phyloP scores from a whole-genome alignment of 345 rosid species.

The Pugionium dolabratum region DNA sequence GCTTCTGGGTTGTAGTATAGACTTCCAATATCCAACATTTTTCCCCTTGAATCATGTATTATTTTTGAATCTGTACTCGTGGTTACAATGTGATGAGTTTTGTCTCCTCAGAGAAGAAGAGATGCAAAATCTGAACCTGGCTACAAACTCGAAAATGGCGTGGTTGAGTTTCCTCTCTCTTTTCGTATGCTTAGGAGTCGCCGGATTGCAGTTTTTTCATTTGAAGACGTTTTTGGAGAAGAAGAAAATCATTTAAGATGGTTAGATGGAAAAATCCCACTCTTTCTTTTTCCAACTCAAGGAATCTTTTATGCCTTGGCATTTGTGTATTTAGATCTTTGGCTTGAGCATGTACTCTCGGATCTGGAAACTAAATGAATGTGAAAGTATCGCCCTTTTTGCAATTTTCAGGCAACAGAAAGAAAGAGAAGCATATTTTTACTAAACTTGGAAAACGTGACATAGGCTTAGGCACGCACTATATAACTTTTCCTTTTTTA shows the following conservation, averaged over 20 bases:
- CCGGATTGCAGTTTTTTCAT: slow-evolving; percentile 76
- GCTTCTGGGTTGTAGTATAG: background rate
- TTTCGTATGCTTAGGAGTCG: slow-evolving; percentile 75
- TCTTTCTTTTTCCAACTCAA: slow-evolving; percentile 21
- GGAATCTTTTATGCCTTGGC: slow-evolving; percentile 29
- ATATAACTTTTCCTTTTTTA: too few species aligned
- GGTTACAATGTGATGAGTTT: slow-evolving; percentile 5
- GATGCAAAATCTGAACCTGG: slow-evolving; percentile 73
- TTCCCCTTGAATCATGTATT: background rate
- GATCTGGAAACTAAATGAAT: background rate
- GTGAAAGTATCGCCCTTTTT: slow-evolving; percentile 7
- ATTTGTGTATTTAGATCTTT: slow-evolving; percentile 25
- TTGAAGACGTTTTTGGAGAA: slow-evolving; percentile 85
- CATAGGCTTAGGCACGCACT: too few species aligned
- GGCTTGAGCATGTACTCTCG: slow-evolving; percentile 11
- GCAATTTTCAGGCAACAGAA: background rate
- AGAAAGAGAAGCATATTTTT: too few species aligned
- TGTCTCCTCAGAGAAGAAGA: slow-evolving; percentile 64
- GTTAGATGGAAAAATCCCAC: slow-evolving; percentile 23
- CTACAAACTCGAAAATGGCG: slow-evolving; percentile 70
- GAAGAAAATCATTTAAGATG: slow-evolving; percentile 72
- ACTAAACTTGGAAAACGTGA: too few species aligned
- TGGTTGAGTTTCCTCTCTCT: slow-evolving; percentile 65
- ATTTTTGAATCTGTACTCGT: background rate
- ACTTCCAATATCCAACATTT: background rate